These are phyloP conservation scores for Echium plantagineum DNA, from an alignment of 257 asterid genomes.

Conservation along the genomic window DNA sequence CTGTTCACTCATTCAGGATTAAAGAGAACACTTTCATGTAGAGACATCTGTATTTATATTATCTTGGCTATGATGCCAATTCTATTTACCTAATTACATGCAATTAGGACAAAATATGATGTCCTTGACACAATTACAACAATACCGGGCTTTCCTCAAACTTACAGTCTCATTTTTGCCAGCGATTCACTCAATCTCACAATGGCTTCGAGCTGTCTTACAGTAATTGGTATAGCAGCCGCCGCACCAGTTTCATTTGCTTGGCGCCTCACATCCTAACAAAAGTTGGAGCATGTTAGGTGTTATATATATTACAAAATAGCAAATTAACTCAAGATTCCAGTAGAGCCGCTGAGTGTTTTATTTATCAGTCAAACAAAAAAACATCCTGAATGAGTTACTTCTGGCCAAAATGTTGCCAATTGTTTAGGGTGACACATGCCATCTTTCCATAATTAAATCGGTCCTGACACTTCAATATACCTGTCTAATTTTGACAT, in stretches of 20 bases:
- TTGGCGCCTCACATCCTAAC: conserved; percentile 84
- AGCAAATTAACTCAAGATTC: conserved; percentile 1
- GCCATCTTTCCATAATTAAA: too few species aligned
- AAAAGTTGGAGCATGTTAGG: conserved; percentile 9
- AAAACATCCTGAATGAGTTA: neutral
- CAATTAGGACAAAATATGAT: too few species aligned
- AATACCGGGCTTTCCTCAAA: conserved; percentile 3
- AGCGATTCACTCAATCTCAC: conserved; percentile 93
- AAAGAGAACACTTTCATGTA: neutral
- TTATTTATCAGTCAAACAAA: neutral
- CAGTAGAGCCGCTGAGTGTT: neutral
- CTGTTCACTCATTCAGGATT: too few species aligned
- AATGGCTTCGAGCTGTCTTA: conserved; percentile 93
- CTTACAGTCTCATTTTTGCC: conserved; percentile 94
- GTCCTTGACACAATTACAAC: neutral
- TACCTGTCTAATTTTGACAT: conserved; percentile 96
- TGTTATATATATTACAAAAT: neutral
- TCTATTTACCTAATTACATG: too few species aligned
- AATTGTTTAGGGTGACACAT: neutral
- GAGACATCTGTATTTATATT: too few species aligned
- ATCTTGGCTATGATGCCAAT: neutral
- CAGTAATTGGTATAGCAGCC: conserved; percentile 90
- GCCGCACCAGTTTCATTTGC: conserved; percentile 91
- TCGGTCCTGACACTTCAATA: neutral
- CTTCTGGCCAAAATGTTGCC: neutral